Percentiles rank a stretch among this genome's conserved stretches.
These are phyloP conservation scores for Parasitella parasitica DNA, from an alignment of 371 early-diverging fungal genomes.

Conservation along the genomic window DNA sequence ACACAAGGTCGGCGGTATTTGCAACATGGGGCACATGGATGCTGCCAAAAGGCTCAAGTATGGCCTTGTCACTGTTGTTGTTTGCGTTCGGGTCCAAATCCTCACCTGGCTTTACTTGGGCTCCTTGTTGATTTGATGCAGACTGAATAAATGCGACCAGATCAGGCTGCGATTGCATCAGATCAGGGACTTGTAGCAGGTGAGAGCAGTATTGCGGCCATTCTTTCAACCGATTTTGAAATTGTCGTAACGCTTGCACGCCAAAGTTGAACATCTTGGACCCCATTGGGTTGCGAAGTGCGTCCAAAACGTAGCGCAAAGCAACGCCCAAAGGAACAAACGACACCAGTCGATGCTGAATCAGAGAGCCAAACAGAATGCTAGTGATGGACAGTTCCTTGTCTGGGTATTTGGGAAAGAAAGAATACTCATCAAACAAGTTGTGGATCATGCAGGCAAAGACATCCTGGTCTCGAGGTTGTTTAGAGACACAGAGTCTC, in stretches of 20 bases:
- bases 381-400: conserved; percentile 86
- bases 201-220: conserved; percentile 89
- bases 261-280: conserved; percentile 91
- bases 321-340: conserved; percentile 73
- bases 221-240: conserved; percentile 77
- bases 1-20: conserved; percentile 26
- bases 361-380: conserved; percentile 83
- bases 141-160: neutral
- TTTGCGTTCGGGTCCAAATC: neutral
- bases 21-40: conserved; percentile 38
- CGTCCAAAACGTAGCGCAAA: conserved; percentile 80
- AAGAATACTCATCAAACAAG: conserved; percentile 92
- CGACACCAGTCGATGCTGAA: conserved; percentile 83
- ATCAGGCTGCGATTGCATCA: conserved; percentile 75
- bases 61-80: neutral
- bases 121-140: neutral
- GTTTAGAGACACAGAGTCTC: conserved; percentile 63
- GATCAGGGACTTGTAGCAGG: conserved; percentile 74
- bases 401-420: conserved; percentile 92
- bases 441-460: conserved; percentile 83
- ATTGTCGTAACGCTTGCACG: conserved; percentile 79
- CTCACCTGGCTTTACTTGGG: neutral
- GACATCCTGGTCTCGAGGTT: conserved; percentile 68
- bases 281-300: conserved; percentile 74
- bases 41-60: conserved; percentile 19